Base-by-base conservation (phyloP, 2,329 filamentous ascomycete species). In the Rhynchosporium graminicola region DNA sequence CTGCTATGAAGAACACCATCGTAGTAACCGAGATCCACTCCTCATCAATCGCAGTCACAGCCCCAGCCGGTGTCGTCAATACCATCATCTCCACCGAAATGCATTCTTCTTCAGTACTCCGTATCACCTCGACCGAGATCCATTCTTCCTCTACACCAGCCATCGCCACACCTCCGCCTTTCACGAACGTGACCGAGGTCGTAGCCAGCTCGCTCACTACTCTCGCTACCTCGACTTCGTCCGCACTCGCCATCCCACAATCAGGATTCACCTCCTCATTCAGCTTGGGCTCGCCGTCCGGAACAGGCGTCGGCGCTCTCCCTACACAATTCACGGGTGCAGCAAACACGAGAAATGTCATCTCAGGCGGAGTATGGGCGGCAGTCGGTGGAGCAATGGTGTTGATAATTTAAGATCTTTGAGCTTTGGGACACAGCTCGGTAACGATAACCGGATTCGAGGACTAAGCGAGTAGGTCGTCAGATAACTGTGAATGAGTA, bases 11-110 rank as follows among this genome's bases (percentile, higher is more conserved):
- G 13, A 57, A 57, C 40, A 57, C 54, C 7, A 42, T 57, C 26
- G 38, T 57, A 5, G 26, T 57, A 10, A 57, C 54, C 54, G 40
- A 57, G 40, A 45, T 57, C 54, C 54, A 57, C 40, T 56, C 52
- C 12, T 56, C 52, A 3, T 56, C 52, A 4, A 20, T 20, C 13
- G 12, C 33, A 4, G 33, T 52, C 33, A 13, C 20, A 7, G 26
- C 26, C 7, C 40, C 52, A 43, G 15, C 26, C 15, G 33, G 33
- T 10, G 40, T 56, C 4, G 26, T 42, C 47, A 36, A 51, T 38
- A 56, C 38, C 10, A 56, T 56, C 38, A 56, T 15, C 38, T 43
- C 40, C 1, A 56, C 52, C 10, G 52, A 56, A 12, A 56, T 56
- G 26, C 52, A 45, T n/a, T 57, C 54, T 1, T 45, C 40, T 10